Conservation (phyloP, 306 rosid genomes). For the Ormosia emarginata region DNA sequence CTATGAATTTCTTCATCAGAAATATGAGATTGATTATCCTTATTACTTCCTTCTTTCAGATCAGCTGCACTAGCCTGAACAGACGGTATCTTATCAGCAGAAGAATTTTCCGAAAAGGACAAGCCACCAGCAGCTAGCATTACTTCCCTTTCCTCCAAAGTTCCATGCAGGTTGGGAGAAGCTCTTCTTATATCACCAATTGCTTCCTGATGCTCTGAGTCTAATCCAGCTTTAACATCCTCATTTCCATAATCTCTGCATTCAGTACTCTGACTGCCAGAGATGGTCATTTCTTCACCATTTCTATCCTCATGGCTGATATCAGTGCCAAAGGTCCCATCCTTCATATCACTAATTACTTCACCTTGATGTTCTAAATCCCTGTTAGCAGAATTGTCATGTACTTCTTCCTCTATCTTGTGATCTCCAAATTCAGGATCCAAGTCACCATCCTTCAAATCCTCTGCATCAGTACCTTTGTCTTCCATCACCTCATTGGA, state of each 20-base stretch:
- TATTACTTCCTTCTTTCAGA: constrained; percentile 15
- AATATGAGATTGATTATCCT: constrained; percentile 25
- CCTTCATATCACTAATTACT: constrained; percentile 19
- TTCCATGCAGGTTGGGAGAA: constrained; percentile 25
- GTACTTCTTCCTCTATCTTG: constrained; percentile 17
- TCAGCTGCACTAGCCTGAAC: constrained; percentile 30
- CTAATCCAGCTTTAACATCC: constrained; percentile 3
- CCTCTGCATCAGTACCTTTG: constrained; percentile 27
- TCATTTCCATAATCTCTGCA: constrained; percentile 26
- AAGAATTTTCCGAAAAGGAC: not conserved
- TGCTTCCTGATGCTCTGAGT: constrained; percentile 25
- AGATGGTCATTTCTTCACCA: not conserved
- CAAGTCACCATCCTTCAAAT: constrained; percentile 27
- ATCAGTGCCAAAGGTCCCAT: constrained; percentile 18
- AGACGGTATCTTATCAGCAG: constrained; percentile 25
- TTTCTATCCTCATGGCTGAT: constrained; percentile 14
- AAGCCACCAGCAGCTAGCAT: not conserved
- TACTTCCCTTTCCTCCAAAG: not conserved
- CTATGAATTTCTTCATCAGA: constrained; percentile 31
- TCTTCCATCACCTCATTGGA: constrained; percentile 22
- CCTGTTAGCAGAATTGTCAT: constrained; percentile 6
- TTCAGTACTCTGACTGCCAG: constrained; percentile 13
- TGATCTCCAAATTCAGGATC: constrained; percentile 30
- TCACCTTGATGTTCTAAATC: constrained; percentile 26
- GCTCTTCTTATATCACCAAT: constrained; percentile 24